Conservation (phyloP, 2,329 filamentous ascomycete species). For the Anthostomella pinea region DNA sequence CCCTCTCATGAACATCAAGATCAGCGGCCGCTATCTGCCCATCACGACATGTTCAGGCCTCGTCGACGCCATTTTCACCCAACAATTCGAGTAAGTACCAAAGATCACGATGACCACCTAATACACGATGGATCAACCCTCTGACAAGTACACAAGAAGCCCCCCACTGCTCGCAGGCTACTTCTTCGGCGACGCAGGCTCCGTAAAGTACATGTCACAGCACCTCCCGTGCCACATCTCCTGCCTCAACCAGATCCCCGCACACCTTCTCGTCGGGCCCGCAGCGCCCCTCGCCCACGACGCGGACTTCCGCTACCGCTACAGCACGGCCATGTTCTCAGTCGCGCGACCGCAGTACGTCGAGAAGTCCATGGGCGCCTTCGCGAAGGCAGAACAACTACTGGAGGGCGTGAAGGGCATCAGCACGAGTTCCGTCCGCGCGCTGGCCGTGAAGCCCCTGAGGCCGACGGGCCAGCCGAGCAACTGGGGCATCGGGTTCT, state of each 20-base stretch:
- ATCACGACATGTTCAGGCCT: slow-evolving; percentile 27
- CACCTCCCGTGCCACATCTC: slow-evolving; percentile 49
- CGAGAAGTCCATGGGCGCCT: slow-evolving; percentile 13
- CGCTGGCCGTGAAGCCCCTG: slow-evolving; percentile 26
- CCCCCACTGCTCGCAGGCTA: slow-evolving; percentile 45
- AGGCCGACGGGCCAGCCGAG: slow-evolving; percentile 33
- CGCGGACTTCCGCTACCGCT: slow-evolving; percentile 34
- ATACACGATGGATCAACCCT: no score
- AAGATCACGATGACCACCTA: no score
- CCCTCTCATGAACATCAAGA: slow-evolving; percentile 22
- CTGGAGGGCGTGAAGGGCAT: slow-evolving; percentile 17
- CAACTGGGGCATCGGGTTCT: slow-evolving; percentile 41
- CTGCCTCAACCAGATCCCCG: slow-evolving; percentile 57
- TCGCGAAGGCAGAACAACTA: slow-evolving; percentile 16
- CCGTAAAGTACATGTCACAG: slow-evolving; percentile 59
- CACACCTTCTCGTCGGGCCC: slow-evolving; percentile 46
- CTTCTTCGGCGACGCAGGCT: slow-evolving; percentile 46
- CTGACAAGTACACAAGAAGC: slow-evolving; percentile 6
- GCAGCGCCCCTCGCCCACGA: slow-evolving; percentile 32
- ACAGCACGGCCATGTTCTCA: slow-evolving; percentile 43
- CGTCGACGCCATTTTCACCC: slow-evolving; percentile 27
- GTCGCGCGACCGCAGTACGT: slow-evolving; percentile 42
- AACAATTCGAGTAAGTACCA: slow-evolving; percentile 22
- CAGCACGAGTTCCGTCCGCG: slow-evolving; percentile 15
- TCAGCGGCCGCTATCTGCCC: slow-evolving; percentile 26